Evolutionary conservation across 2,329 filamentous ascomycete genomes (phyloP).

Genomic region (Niveomyces coronatus): DNA sequence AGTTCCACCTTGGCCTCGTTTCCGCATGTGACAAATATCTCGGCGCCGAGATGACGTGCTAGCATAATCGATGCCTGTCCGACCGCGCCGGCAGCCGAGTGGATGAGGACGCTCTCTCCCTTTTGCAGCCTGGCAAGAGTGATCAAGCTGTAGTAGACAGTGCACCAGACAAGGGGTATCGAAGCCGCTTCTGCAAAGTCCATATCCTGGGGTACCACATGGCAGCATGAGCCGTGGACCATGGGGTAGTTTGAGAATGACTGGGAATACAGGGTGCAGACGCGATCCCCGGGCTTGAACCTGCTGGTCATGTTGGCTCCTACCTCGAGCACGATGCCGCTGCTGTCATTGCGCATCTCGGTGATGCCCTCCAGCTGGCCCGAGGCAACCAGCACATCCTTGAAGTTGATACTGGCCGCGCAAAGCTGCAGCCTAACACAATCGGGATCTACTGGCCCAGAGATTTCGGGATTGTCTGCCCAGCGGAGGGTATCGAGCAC

Average conservation of each 20-base stretch:
- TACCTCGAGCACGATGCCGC: slow-evolving; percentile 22
- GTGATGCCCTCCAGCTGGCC: slow-evolving; percentile 21
- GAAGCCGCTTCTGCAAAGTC: slow-evolving; percentile 11
- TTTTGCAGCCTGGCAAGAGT: slow-evolving; percentile 18
- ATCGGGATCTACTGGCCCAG: slow-evolving; percentile 11
- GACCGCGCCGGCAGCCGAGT: slow-evolving; percentile 21
- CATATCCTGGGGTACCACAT: slow-evolving; percentile 10
- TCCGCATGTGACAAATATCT: slow-evolving; percentile 20
- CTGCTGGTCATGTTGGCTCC: slow-evolving; percentile 16
- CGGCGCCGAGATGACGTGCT: slow-evolving; percentile 15
- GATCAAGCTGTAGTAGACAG: slow-evolving; percentile 9
- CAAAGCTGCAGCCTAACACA: slow-evolving; percentile 12
- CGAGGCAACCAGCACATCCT: slow-evolving; percentile 25
- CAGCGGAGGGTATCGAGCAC: slow-evolving; percentile 14
- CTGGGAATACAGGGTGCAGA: slow-evolving; percentile 11
- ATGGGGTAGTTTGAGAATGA: slow-evolving; percentile 12
- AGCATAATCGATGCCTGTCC: slow-evolving; percentile 23
- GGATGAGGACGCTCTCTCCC: slow-evolving; percentile 24
- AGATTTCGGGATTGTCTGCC: slow-evolving; percentile 11
- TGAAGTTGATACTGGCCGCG: slow-evolving; percentile 23
- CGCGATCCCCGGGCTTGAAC: slow-evolving; percentile 19
- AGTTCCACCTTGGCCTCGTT: slow-evolving; percentile 20
- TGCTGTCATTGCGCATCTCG: slow-evolving; percentile 22
- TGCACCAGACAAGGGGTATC: slow-evolving; percentile 13
- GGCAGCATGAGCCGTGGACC: slow-evolving; percentile 11